phyloP scores from a whole-genome alignment of 2,329 filamentous ascomycete genomes.

The Fusarium algeriense region DNA sequence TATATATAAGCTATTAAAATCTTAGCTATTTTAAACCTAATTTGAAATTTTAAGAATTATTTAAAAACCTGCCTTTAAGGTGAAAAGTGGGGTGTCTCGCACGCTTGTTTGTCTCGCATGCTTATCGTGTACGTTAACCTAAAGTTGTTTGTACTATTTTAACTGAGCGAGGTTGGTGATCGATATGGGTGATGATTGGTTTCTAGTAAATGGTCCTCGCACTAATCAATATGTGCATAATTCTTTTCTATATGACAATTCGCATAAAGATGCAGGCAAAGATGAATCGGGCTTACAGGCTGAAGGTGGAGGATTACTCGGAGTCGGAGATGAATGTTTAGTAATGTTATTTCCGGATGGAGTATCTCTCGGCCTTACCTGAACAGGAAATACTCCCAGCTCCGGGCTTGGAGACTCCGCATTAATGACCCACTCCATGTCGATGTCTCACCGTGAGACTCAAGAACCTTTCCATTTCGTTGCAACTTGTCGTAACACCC shows the following conservation, averaged over 20 bases:
- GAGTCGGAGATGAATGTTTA: background rate
- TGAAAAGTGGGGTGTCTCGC: no score
- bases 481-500: background rate
- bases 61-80: no score
- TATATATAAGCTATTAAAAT: no score
- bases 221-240: rapidly evolving
- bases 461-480: background rate
- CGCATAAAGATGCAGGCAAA: rapidly evolving
- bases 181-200: background rate
- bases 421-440: background rate
- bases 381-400: background rate
- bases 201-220: rapidly evolving
- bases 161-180: no score
- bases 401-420: background rate
- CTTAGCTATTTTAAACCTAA: no score
- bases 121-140: no score
- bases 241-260: background rate
- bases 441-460: background rate
- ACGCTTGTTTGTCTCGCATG: no score
- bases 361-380: background rate
- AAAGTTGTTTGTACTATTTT: no score
- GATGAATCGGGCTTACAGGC: background rate
- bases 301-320: background rate
- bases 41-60: no score
- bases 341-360: background rate